Evolutionary conservation across 768 basidiomycete genomes (phyloP).

Genomic region (Hygrophorus pudorinus): DNA sequence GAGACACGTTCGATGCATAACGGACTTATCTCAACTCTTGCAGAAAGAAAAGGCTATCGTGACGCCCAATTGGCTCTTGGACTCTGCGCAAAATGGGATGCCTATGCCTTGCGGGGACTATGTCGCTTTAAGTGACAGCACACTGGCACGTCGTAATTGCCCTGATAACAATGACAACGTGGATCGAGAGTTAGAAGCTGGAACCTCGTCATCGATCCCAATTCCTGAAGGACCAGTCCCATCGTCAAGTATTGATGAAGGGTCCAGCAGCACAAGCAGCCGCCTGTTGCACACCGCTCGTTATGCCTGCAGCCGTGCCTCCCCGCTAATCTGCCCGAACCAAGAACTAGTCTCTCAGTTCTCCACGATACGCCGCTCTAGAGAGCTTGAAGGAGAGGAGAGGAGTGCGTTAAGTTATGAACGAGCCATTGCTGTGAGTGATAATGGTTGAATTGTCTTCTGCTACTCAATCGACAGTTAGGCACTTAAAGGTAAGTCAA

Average conservation of each 20-base stretch:
- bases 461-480: conserved; percentile 12
- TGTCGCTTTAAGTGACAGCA: conserved; percentile 43
- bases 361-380: conserved; percentile 42
- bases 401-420: conserved; percentile 65
- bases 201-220: not conserved
- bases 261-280: conserved; percentile 9
- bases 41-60: conserved; percentile 62
- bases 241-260: not conserved
- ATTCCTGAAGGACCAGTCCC: conserved; percentile 4
- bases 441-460: not conserved
- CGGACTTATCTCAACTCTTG: not conserved
- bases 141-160: conserved; percentile 32
- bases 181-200: conserved; percentile 7
- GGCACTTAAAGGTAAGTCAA: conserved; percentile 37
- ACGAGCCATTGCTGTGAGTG: conserved; percentile 57
- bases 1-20: not conserved
- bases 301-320: conserved; percentile 53
- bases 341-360: conserved; percentile 52
- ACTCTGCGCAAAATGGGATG: conserved; percentile 37
- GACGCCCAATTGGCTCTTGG: conserved; percentile 59
- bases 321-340: conserved; percentile 62
- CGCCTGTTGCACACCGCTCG: conserved; percentile 24
- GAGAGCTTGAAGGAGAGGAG: conserved; percentile 58
- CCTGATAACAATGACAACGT: conserved; percentile 24
- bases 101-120: conserved; percentile 45